Evolutionary conservation across 345 rosid species (phyloP).

Genomic region (Isatis tinctoria): DNA sequence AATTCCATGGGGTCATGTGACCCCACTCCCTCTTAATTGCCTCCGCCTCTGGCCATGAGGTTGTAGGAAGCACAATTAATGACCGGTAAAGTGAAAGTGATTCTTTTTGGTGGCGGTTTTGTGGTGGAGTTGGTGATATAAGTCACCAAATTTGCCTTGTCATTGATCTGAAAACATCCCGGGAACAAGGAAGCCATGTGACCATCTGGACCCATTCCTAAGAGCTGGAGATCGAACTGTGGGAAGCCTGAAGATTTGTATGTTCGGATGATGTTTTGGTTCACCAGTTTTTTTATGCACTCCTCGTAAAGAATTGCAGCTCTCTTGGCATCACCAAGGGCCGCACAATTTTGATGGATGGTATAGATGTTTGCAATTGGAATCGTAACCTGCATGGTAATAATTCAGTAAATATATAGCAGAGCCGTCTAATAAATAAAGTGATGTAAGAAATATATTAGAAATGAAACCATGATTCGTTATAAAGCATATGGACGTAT

Average conservation of each 20-base stretch:
- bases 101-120: slow-evolving; percentile 75
- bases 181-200: slow-evolving; percentile 89
- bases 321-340: slow-evolving; percentile 69
- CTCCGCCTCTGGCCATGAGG: slow-evolving; percentile 70
- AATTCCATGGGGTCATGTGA: too few species aligned
- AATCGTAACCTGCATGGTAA: slow-evolving; percentile 32
- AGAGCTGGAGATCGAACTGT: slow-evolving; percentile 68
- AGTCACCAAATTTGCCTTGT: slow-evolving; percentile 64
- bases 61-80: slow-evolving; percentile 67
- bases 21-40: too few species aligned
- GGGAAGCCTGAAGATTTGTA: slow-evolving; percentile 52
- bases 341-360: slow-evolving; percentile 60
- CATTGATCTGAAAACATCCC: slow-evolving; percentile 51
- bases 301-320: slow-evolving; percentile 41
- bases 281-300: slow-evolving; percentile 49
- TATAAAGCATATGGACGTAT: too few species aligned
- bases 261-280: slow-evolving; percentile 30
- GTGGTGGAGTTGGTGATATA: slow-evolving; percentile 59
- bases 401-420: not conserved
- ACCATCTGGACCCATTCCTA: slow-evolving; percentile 92
- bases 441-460: not conserved
- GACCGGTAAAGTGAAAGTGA: slow-evolving; percentile 78
- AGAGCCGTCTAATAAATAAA: not conserved
- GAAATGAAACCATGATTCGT: too few species aligned
- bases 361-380: slow-evolving; percentile 52